phyloP scores from a whole-genome alignment of 1,284 basidiomycete genomes.

The Sporisorium iseilematis-ciliati region DNA sequence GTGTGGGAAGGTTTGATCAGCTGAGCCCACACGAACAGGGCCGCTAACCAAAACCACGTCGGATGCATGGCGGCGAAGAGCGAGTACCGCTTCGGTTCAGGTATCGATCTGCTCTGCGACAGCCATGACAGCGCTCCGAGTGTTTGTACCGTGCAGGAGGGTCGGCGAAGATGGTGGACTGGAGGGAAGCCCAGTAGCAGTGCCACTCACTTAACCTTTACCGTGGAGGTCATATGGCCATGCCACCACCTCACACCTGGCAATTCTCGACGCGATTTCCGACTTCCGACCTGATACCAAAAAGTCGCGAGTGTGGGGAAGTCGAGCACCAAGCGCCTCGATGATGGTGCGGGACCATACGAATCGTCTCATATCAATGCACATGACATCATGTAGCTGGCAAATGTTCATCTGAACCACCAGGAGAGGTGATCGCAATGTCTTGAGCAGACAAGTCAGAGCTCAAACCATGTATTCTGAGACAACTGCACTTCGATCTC shows the following conservation, averaged over 20 bases:
- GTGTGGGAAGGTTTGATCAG: constrained; percentile 9
- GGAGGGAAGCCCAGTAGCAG: background rate
- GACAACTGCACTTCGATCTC: too few species aligned
- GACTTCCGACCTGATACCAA: background rate
- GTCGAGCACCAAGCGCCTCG: too few species aligned
- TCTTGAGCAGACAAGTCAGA: too few species aligned
- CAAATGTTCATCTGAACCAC: too few species aligned
- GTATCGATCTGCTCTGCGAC: background rate
- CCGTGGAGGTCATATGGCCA: constrained; percentile 3
- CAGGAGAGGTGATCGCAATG: too few species aligned
- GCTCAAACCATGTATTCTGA: too few species aligned
- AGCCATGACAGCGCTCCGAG: constrained; percentile 10
- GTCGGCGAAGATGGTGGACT: background rate
- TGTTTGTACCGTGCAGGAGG: background rate
- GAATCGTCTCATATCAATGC: too few species aligned
- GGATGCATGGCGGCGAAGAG: constrained; percentile 20
- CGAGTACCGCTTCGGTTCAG: constrained; percentile 4
- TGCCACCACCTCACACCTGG: background rate
- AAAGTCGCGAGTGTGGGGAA: too few species aligned
- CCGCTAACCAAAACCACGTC: constrained; percentile 10
- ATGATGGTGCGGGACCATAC: too few species aligned
- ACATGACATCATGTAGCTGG: too few species aligned
- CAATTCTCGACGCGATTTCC: background rate
- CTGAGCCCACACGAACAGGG: constrained; percentile 10
- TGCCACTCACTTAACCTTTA: background rate